Percentiles rank a stretch among this genome's conserved stretches.
phyloP scores from a whole-genome alignment of 495 filamentous ascomycete genomes.

The Chaetomium fimeti region DNA sequence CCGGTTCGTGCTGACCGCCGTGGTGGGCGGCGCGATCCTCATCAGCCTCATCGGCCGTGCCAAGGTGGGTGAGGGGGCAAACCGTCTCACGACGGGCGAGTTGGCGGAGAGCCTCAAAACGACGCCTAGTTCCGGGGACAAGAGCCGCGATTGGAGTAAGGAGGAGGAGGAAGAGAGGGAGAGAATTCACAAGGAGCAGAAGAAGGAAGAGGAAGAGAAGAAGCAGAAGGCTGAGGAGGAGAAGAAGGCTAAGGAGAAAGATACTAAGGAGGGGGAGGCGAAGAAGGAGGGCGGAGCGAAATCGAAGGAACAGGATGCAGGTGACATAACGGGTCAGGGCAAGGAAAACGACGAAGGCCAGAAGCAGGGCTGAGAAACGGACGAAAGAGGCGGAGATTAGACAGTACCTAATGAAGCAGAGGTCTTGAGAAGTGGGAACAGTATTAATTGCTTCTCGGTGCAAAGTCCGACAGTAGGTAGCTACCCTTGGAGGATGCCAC shows the following conservation, averaged over 20 bases:
- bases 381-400: background rate
- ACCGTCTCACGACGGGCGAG: constrained; percentile 55
- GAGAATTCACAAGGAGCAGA: constrained; percentile 34
- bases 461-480: no score
- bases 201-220: constrained; percentile 39
- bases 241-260: constrained; percentile 30
- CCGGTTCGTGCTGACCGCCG: constrained; percentile 91
- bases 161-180: constrained; percentile 39
- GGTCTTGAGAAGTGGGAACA: no score
- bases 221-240: constrained; percentile 33
- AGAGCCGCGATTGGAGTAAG: constrained; percentile 44
- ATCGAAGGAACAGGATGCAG: constrained; percentile 8
- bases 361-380: constrained; percentile 10
- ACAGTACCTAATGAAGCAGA: background rate
- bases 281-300: constrained; percentile 18
- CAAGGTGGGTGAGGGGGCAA: constrained; percentile 64
- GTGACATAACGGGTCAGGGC: background rate
- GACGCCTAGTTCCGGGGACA: constrained; percentile 41
- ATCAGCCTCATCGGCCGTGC: constrained; percentile 82
- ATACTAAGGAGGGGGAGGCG: constrained; percentile 20
- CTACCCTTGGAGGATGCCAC: background rate
- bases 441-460: no score
- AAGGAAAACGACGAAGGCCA: constrained; percentile 14
- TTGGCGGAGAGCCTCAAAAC: constrained; percentile 49
- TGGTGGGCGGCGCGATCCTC: constrained; percentile 87